phyloP scores from a whole-genome alignment of 495 filamentous ascomycete species.

The Penicillium paradoxum region DNA sequence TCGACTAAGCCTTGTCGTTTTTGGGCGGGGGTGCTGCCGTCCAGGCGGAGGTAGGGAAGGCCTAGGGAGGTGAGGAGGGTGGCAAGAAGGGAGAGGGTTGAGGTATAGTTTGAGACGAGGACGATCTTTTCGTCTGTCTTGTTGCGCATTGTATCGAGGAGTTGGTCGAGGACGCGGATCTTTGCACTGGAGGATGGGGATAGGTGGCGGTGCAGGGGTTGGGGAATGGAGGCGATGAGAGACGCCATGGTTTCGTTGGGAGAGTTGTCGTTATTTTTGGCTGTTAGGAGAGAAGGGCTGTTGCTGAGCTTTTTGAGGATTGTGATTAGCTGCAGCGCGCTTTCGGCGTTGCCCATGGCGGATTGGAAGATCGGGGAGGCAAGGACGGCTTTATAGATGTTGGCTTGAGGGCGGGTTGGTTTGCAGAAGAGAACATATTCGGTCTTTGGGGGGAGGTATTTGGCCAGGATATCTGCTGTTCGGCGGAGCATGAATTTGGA shows the following conservation, averaged over 20 bases:
- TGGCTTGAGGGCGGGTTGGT: slow-evolving; percentile 62
- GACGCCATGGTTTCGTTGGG: slow-evolving; percentile 39
- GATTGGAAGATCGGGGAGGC: slow-evolving; percentile 63
- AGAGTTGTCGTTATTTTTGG: slow-evolving; percentile 34
- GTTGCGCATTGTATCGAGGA: slow-evolving; percentile 58
- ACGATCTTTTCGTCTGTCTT: slow-evolving; percentile 70
- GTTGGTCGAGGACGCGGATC: slow-evolving; percentile 63
- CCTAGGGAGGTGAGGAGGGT: slow-evolving; percentile 58
- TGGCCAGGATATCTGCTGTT: slow-evolving; percentile 68
- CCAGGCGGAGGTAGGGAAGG: slow-evolving; percentile 65
- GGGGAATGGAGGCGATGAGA: slow-evolving; percentile 56
- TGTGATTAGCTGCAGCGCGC: slow-evolving; percentile 70
- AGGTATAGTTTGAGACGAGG: slow-evolving; percentile 77
- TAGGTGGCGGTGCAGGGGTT: slow-evolving; percentile 51
- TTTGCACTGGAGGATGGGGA: slow-evolving; percentile 62
- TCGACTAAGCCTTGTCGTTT: slow-evolving; percentile 74
- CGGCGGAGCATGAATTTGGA: slow-evolving; percentile 70
- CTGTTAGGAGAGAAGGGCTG: slow-evolving; percentile 60
- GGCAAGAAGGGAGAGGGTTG: slow-evolving; percentile 66
- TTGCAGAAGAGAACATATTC: slow-evolving; percentile 75
- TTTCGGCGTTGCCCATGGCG: slow-evolving; percentile 61
- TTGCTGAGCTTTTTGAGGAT: slow-evolving; percentile 82
- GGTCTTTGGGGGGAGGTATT: slow-evolving; percentile 71
- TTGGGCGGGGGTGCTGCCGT: slow-evolving; percentile 62
- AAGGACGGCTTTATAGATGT: slow-evolving; percentile 65